A percentile compares a stretch with the other conserved stretches of the same genome.
phyloP scores from a whole-genome alignment of 257 asterid genomes.

The Scutellaria baicalensis region DNA sequence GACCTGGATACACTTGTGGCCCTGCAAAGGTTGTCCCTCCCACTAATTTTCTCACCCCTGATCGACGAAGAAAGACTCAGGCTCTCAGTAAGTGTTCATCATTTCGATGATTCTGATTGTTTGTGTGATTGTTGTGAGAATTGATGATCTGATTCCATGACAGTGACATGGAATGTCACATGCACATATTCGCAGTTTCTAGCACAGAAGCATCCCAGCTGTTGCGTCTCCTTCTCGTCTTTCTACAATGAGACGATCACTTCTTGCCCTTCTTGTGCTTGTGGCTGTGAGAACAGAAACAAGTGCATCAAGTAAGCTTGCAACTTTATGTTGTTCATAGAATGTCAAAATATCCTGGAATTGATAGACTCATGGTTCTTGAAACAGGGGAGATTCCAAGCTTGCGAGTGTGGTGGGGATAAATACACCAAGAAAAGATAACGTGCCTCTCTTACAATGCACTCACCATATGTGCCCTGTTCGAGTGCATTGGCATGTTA shows the following conservation, averaged over 20 bases:
- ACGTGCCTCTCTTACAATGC: conserved; percentile 62
- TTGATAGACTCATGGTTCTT: background rate
- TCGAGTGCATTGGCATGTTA: conserved; percentile 92
- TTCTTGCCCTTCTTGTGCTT: conserved; percentile 61
- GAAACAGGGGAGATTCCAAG: conserved; percentile 65
- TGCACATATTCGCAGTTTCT: conserved; percentile 73
- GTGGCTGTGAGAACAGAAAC: conserved; percentile 64
- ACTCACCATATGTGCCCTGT: conserved; percentile 93
- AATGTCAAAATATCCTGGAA: background rate
- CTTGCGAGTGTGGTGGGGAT: conserved; percentile 61
- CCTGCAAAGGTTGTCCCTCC: conserved; percentile 72
- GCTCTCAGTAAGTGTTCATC: conserved; percentile 45
- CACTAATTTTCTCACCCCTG: conserved; percentile 56
- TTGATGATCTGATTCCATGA: conserved; percentile 4
- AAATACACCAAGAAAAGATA: conserved; percentile 77
- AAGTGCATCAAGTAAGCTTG: conserved; percentile 50
- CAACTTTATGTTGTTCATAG: too few species aligned
- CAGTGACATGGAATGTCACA: conserved; percentile 86
- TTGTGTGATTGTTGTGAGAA: background rate
- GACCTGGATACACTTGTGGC: conserved; percentile 78
- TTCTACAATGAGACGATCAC: conserved; percentile 79
- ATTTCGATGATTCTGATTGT: background rate
- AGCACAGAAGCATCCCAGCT: conserved; percentile 59
- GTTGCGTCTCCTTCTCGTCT: conserved; percentile 77
- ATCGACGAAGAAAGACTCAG: conserved; percentile 66